Percentiles rank a stretch among this genome's conserved stretches.
Evolutionary conservation across 1,139 yeast genomes (phyloP).

Genomic region (Yarrowia galli): DNA sequence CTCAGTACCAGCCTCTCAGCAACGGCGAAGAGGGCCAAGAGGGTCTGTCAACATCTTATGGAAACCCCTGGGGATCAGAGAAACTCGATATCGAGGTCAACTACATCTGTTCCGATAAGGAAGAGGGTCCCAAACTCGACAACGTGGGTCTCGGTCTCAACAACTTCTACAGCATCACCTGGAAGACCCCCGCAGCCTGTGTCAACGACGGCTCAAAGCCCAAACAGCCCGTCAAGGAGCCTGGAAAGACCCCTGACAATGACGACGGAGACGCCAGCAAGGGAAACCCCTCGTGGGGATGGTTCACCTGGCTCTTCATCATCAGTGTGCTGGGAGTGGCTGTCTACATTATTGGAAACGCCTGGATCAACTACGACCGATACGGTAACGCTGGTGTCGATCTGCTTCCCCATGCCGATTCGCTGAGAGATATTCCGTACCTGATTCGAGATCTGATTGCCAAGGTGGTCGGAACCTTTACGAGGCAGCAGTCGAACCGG

Average conservation of each 20-base stretch:
- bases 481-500: constrained; percentile 84
- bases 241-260: constrained; percentile 28
- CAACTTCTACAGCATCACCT: constrained; percentile 47
- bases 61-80: constrained; percentile 23
- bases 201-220: constrained; percentile 43
- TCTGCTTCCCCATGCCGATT: constrained; percentile 57
- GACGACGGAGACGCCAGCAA: constrained; percentile 48
- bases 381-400: constrained; percentile 54
- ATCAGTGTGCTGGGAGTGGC: constrained; percentile 67
- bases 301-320: constrained; percentile 56
- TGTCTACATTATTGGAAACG: constrained; percentile 76
- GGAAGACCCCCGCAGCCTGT: constrained; percentile 57
- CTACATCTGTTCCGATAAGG: constrained; percentile 60
- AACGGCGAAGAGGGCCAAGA: not conserved
- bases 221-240: constrained; percentile 45
- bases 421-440: constrained; percentile 76
- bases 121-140: constrained; percentile 45
- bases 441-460: constrained; percentile 75
- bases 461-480: constrained; percentile 73
- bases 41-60: constrained; percentile 16
- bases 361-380: constrained; percentile 67
- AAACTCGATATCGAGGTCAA: constrained; percentile 58
- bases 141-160: constrained; percentile 44
- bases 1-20: constrained; percentile 4
- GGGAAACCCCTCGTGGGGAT: constrained; percentile 47